Base-by-base conservation (phyloP, 2,329 filamentous ascomycete genomes). In the Phaeosphaeria sp. region DNA sequence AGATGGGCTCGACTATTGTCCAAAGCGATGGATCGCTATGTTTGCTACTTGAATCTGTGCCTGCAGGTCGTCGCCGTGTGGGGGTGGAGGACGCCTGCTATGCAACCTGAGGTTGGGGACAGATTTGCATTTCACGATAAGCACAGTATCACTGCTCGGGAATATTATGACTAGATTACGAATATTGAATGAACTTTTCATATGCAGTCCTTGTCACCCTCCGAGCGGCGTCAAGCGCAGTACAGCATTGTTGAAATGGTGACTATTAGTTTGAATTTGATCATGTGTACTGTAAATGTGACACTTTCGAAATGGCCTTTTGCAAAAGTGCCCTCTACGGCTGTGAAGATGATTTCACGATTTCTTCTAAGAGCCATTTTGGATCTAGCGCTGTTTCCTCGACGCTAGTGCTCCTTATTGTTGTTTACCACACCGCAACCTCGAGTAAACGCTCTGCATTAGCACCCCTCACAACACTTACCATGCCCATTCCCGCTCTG, bases 401-500 rank as follows among this genome's bases (percentile, higher is more conserved):
- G 43, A 33, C 49, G 46, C 54, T 30, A 44, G n/a, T 52, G 49
- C 50, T 43, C 20, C 20, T 49, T 42, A 47, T 23, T 43, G 30
- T 25, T 48, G 49, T 36, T 25, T 30, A 46, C 41, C 23, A 33
- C 39, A 36, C 9, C 33, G 18, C 27, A 49, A 54, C 52, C 50
- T 58, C 21, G 49, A 55, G 11, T 6, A 22, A 33, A 3, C 46
- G 33, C 11, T 43, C 17, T 46, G 22, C 25, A 48, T 25, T 46
- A 9, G 15, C n/a, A 7, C 30, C 30, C 3, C 30, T 7, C 30
- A 15, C 15, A 39, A 50, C 5, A 50, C 48, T 27, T 52, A 51
- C 22, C 41, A 70, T 68, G 69, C 64, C 68, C 13, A 63, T 69
- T 36, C 65, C 66, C 27, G 62, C 63, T 22, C 58, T 65, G n/a